Conservation (phyloP, 2,329 filamentous ascomycete genomes). For the Scedosporium boydii region DNA sequence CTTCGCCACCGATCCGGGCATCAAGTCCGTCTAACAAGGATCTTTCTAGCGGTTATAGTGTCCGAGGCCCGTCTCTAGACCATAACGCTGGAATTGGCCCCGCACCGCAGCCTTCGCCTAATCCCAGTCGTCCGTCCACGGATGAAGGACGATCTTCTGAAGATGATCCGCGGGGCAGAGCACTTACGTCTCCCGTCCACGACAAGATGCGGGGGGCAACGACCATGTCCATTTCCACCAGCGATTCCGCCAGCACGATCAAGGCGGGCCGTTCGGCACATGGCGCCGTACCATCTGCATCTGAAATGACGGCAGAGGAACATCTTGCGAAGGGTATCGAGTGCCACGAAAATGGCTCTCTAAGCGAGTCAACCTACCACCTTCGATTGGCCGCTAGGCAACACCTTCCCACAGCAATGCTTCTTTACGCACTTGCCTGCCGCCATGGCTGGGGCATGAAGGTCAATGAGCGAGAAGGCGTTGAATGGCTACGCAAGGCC, state of each 20-base stretch:
- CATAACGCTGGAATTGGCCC: conserved; percentile 14
- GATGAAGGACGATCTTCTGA: conserved; percentile 35
- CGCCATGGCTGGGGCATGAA: conserved; percentile 98
- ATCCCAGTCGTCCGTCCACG: conserved; percentile 33
- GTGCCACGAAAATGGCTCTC: conserved; percentile 75
- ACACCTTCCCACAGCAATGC: conserved; percentile 86
- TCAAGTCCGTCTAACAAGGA: conserved; percentile 42
- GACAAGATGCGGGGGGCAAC: conserved; percentile 32
- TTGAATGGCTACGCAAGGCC: conserved; percentile 85
- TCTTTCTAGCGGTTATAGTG: conserved; percentile 26
- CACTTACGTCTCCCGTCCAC: conserved; percentile 25
- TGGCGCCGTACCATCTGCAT: conserved; percentile 44
- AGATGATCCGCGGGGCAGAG: conserved; percentile 37
- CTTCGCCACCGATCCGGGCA: conserved; percentile 51
- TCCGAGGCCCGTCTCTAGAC: conserved; percentile 2
- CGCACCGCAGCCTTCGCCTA: conserved; percentile 32
- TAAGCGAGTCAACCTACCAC: conserved; percentile 95
- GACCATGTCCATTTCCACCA: conserved; percentile 38
- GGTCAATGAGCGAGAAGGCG: conserved; percentile 78
- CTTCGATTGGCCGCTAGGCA: conserved; percentile 79
- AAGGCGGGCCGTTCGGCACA: conserved; percentile 26
- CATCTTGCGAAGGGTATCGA: conserved; percentile 86
- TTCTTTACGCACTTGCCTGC: conserved; percentile 89
- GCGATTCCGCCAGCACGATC: conserved; percentile 46
- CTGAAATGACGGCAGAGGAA: conserved; percentile 73